phyloP scores from a whole-genome alignment of 1,284 basidiomycete genomes.

The Porodaedalea pini region DNA sequence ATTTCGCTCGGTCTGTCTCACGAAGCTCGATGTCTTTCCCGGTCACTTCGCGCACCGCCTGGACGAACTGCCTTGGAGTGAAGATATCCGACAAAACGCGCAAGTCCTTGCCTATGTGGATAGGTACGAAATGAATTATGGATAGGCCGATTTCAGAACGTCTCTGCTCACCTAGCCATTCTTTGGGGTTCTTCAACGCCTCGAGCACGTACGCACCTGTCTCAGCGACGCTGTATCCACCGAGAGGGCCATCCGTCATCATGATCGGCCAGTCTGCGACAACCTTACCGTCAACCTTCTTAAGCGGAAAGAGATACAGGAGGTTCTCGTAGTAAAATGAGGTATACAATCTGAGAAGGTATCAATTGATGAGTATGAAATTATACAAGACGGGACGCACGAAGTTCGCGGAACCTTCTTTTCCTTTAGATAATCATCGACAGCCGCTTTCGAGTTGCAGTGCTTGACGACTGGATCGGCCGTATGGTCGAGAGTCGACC shows the following conservation, averaged over 20 bases:
- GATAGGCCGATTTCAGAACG: background rate
- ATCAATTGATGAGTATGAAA: background rate
- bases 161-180: constrained; percentile 19
- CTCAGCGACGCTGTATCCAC: constrained; percentile 12
- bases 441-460: constrained; percentile 28
- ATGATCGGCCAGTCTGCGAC: constrained; percentile 16
- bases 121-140: background rate
- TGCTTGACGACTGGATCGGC: constrained; percentile 23
- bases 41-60: constrained; percentile 6
- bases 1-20: background rate
- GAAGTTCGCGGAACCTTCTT: constrained; percentile 25
- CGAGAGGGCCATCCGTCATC: constrained; percentile 13
- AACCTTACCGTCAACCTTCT: constrained; percentile 1
- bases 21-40: constrained; percentile 6
- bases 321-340: constrained; percentile 28
- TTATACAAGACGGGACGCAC: constrained; percentile 11
- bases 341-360: constrained; percentile 22
- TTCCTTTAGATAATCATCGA: constrained; percentile 26
- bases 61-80: constrained; percentile 6
- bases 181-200: constrained; percentile 21
- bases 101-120: constrained; percentile 17
- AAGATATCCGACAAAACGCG: constrained; percentile 14
- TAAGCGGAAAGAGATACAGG: background rate
- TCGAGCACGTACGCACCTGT: constrained; percentile 19
- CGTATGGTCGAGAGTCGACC: constrained; percentile 26